Evolutionary conservation across 164 flowering plant species (phyloP).

Genomic region (Dillenia suffruticosa): DNA sequence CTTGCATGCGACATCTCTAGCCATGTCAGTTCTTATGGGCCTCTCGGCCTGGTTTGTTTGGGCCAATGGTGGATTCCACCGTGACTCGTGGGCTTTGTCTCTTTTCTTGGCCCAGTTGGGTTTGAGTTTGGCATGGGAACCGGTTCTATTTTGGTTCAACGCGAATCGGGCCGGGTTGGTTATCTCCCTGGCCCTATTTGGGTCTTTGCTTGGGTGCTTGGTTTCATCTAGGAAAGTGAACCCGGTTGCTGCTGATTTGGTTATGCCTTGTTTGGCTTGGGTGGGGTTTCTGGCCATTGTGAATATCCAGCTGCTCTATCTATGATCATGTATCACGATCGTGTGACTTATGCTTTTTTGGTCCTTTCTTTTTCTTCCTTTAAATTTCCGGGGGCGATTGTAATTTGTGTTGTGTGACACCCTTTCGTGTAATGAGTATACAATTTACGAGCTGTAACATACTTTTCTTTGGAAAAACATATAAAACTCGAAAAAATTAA

Average conservation of each 20-base stretch:
- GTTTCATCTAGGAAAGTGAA: constrained; percentile 38
- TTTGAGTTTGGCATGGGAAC: constrained; percentile 52
- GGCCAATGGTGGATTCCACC: constrained; percentile 91
- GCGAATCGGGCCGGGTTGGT: constrained; percentile 39
- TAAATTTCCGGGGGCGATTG: no score
- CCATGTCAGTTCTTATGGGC: constrained; percentile 45
- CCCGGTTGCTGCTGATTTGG: constrained; percentile 61
- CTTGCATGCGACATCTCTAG: constrained; percentile 33
- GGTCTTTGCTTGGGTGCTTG: constrained; percentile 37
- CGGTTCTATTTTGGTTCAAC: constrained; percentile 46
- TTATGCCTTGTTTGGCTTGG: constrained; percentile 68
- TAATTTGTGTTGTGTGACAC: no score
- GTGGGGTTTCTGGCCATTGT: constrained; percentile 36
- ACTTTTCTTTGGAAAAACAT: no score
- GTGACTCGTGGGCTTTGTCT: constrained; percentile 30
- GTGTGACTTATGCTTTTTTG: no score
- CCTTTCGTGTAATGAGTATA: no score
- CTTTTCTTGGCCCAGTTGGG: constrained; percentile 41
- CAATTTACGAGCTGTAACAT: no score
- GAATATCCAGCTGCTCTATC: constrained; percentile 41
- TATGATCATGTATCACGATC: constrained; percentile 8
- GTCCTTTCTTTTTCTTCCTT: no score
- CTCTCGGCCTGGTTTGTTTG: constrained; percentile 83
- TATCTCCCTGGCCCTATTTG: constrained; percentile 34
- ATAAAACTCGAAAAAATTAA: no score